Evolutionary conservation across 148 eudicot genomes (phyloP).

Genomic region (Rhododendron vialii): DNA sequence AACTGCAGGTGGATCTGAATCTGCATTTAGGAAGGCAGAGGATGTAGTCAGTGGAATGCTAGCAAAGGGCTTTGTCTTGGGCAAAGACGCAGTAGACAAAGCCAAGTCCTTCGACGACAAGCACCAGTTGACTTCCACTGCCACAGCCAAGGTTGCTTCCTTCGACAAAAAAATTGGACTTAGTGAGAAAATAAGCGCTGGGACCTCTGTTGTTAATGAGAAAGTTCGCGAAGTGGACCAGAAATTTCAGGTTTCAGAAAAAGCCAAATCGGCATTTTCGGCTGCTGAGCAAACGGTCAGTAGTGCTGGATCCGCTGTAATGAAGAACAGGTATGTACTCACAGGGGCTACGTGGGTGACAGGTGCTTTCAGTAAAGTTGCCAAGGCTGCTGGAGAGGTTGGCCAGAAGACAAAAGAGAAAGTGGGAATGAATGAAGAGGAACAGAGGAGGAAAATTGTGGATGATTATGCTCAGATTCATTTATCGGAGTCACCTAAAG

Average conservation of each 20-base stretch:
- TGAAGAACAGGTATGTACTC: conserved; percentile 85
- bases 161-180: conserved; percentile 85
- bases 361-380: conserved; percentile 71
- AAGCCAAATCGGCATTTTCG: conserved; percentile 74
- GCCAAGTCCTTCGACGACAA: conserved; percentile 91
- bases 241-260: conserved; percentile 87
- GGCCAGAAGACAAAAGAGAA: conserved; percentile 86
- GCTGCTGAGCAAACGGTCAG: conserved; percentile 81
- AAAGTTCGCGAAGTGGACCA: conserved; percentile 86
- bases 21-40: conserved; percentile 83
- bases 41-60: conserved; percentile 92
- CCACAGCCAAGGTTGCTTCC: conserved; percentile 73
- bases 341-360: conserved; percentile 82
- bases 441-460: conserved; percentile 68
- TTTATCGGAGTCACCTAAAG: conserved; percentile 71
- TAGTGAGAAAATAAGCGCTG: conserved; percentile 75
- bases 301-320: conserved; percentile 76
- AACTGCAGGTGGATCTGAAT: conserved; percentile 38
- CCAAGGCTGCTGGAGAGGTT: conserved; percentile 87
- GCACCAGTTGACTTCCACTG: conserved; percentile 79
- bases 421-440: conserved; percentile 70
- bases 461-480: conserved; percentile 75
- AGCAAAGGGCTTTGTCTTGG: conserved; percentile 87
- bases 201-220: conserved; percentile 72
- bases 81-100: conserved; percentile 85